Evolutionary conservation across 2,329 filamentous ascomycete species (phyloP), one percentile per base, ranked within the genome.

Genomic region (Tolypocladium guangdongense): DNA sequence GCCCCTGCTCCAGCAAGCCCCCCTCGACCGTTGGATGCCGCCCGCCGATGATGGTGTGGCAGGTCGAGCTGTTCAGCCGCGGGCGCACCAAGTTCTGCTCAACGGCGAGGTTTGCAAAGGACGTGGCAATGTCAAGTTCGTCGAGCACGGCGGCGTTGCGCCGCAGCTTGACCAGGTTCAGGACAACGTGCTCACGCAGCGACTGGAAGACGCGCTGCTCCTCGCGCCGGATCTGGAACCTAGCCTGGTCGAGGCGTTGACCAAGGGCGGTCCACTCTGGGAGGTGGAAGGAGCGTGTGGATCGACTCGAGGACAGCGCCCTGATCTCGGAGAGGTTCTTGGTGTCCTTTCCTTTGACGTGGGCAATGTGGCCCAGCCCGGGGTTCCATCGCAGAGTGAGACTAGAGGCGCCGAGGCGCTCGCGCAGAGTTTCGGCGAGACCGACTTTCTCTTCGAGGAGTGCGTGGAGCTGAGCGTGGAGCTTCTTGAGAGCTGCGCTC

Each of bases 11-110:
- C 58, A 81, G 76, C 2, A 99, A 76, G 0, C 90, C 89, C 12
- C 85, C 78, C 68, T 96, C 92, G 49, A 99, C 93, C 3, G 91
- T 96, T 2, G 92, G 88, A 71, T 99, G 93, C 30, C 93, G 81
- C 18, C 93, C 93, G 30, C 87, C 90, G 11, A 95, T 72, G 60
- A 99, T 87, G 56, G 84, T 84, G 66, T 95, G 89, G 3, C 76
- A 71, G 0, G 78, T 82, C 10, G 76, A 74, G 61, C 77, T 73
- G 62, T 86, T 87, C 35, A 99, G 69, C 1, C 83, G 71, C 0
- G 93, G 93, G 0, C 92, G 81, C 1, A 84, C 78, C 60, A 93
- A 83, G 48, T 78, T 74, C 57, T 88, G 84, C 64, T 95, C 88
- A 27, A 76, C 68, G 2, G 93, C 91, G 2, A 97, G 77, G 5